Conservation (phyloP, 2,329 filamentous ascomycete genomes). For the Fusarium globosum region DNA sequence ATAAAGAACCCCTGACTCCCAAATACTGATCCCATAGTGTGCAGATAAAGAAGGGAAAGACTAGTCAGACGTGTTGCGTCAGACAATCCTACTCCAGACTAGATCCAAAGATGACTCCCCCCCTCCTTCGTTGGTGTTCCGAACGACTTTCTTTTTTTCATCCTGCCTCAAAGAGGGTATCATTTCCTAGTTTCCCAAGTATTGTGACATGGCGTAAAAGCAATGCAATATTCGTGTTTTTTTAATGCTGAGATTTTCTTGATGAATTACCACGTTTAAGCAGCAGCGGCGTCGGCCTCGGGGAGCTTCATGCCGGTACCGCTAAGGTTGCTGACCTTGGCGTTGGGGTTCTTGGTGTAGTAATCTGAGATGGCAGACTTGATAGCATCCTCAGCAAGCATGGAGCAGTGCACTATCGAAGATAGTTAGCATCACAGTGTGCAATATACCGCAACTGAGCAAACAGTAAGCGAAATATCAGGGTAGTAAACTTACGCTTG, state of each 20-base stretch:
- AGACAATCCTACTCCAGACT: conserved; percentile 20
- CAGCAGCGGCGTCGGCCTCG: conserved; percentile 57
- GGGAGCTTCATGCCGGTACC: conserved; percentile 78
- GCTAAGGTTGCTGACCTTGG: conserved; percentile 76
- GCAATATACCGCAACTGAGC: conserved; percentile 18
- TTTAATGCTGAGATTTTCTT: conserved; percentile 3
- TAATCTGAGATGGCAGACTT: conserved; percentile 91
- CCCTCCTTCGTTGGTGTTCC: conserved; percentile 4
- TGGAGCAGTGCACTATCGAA: conserved; percentile 82
- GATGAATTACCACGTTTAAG: conserved; percentile 31
- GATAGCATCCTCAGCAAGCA: conserved; percentile 92
- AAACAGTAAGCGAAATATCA: not conserved
- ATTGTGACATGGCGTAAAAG: conserved; percentile 7
- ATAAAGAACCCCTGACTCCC: conserved; percentile 44
- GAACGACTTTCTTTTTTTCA: conserved; percentile 23
- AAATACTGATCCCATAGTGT: conserved; percentile 31
- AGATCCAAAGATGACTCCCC: conserved; percentile 12
- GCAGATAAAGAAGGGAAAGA: conserved; percentile 26
- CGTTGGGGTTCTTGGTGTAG: conserved; percentile 88
- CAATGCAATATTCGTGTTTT: conserved; percentile 10
- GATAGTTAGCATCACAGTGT: conserved; percentile 43
- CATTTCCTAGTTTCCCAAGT: conserved; percentile 41
- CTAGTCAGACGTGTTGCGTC: conserved; percentile 18
- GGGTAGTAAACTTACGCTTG: conserved; percentile 72
- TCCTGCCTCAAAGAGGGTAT: conserved; percentile 43